Conservation (phyloP, 2,329 filamentous ascomycete species). For the Diaporthe amygdali region DNA sequence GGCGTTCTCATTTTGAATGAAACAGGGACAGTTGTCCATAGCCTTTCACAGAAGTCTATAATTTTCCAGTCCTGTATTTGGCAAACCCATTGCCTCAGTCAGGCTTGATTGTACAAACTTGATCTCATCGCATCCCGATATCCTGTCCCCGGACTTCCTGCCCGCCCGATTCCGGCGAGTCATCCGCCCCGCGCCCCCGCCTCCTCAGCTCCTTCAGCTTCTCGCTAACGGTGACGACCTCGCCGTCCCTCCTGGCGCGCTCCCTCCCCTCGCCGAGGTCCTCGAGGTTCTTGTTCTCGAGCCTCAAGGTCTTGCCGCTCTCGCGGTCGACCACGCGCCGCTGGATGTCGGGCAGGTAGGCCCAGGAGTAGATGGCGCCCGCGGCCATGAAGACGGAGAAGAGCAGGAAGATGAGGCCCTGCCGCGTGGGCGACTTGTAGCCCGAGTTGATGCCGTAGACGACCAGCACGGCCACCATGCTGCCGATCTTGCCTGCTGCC, state of each 20-base stretch:
- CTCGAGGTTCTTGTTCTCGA: conserved; percentile 54
- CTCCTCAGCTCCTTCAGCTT: conserved; percentile 47
- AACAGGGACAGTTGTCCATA: background rate
- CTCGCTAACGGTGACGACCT: conserved; percentile 48
- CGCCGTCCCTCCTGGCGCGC: conserved; percentile 48
- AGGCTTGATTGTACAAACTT: background rate
- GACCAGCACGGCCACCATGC: conserved; percentile 56
- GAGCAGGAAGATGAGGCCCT: conserved; percentile 56
- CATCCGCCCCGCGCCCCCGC: conserved; percentile 30
- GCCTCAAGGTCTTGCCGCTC: conserved; percentile 36
- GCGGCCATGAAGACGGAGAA: conserved; percentile 55
- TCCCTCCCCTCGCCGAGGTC: conserved; percentile 55
- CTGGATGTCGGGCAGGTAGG: conserved; percentile 55
- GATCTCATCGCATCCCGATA: conserved; percentile 10
- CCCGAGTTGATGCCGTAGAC: conserved; percentile 55
- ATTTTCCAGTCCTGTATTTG: background rate
- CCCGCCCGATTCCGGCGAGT: background rate
- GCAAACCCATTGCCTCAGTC: background rate
- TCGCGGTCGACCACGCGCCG: conserved; percentile 40
- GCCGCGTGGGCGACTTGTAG: conserved; percentile 46
- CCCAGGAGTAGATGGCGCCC: conserved; percentile 57
- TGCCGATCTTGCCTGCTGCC: conserved; percentile 63
- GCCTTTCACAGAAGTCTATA: background rate
- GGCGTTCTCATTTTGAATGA: background rate
- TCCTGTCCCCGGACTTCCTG: conserved; percentile 7